Evolutionary conservation across 2,329 filamentous ascomycete genomes (phyloP).

Genomic region (Cladosporium sp.): DNA sequence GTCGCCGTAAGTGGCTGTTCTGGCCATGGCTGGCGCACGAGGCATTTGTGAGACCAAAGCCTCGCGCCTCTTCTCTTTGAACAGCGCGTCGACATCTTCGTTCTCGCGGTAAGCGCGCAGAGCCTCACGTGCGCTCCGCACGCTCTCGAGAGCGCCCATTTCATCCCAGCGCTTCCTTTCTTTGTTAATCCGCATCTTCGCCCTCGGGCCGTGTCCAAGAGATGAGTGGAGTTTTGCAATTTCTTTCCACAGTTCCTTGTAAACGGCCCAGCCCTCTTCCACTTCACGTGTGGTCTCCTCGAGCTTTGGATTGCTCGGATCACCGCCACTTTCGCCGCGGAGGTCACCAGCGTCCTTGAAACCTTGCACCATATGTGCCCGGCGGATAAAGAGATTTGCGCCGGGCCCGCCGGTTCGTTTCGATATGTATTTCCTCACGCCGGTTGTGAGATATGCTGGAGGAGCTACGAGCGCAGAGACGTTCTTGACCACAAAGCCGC

Average conservation of each 20-base stretch:
- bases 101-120: constrained; percentile 24
- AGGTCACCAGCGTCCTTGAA: constrained; percentile 26
- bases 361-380: constrained; percentile 30
- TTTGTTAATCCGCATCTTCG: constrained; percentile 19
- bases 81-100: constrained; percentile 27
- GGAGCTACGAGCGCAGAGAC: constrained; percentile 61
- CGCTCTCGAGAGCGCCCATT: constrained; percentile 32
- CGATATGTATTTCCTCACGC: constrained; percentile 71
- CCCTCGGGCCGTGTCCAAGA: constrained; percentile 19
- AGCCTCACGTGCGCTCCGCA: constrained; percentile 27
- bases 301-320: constrained; percentile 15
- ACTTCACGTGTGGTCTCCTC: constrained; percentile 20
- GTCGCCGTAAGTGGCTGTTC: constrained; percentile 15
- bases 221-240: constrained; percentile 20
- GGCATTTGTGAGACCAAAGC: constrained; percentile 25
- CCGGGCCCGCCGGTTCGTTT: constrained; percentile 40
- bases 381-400: constrained; percentile 26
- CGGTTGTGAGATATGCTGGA: constrained; percentile 78
- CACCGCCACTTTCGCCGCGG: constrained; percentile 12
- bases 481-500: constrained; percentile 78
- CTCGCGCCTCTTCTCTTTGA: constrained; percentile 24
- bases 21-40: constrained; percentile 25
- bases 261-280: constrained; percentile 29
- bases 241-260: constrained; percentile 29
- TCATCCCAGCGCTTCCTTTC: constrained; percentile 29